Evolutionary conservation across 352 stramenopile genomes (phyloP).

Genomic region (Lagenidium sp.): DNA sequence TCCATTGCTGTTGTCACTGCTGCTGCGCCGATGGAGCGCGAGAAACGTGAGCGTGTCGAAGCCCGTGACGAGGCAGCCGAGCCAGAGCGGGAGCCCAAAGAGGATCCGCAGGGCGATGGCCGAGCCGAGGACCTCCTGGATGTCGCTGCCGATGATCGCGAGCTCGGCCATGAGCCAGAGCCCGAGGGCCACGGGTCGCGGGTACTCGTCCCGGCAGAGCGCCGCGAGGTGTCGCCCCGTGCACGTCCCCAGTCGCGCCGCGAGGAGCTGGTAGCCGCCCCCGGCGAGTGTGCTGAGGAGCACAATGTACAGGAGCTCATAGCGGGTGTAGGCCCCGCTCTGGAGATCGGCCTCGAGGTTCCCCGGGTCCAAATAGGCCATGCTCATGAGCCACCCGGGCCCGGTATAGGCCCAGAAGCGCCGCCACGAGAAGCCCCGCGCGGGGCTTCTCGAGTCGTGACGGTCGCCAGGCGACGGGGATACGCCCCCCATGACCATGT

Average conservation of each 20-base stretch:
- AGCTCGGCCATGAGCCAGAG: conserved; percentile 84
- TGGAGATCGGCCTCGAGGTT: conserved; percentile 92
- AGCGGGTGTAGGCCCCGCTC: conserved; percentile 74
- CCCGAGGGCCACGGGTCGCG: conserved; percentile 26
- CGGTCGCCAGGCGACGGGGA: neutral
- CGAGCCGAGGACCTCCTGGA: conserved; percentile 74
- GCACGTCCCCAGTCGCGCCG: conserved; percentile 77
- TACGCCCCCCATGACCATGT: too few relatives aligned
- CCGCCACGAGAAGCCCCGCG: conserved; percentile 32
- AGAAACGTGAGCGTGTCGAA: conserved; percentile 89
- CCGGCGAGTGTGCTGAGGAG: conserved; percentile 77
- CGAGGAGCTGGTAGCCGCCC: conserved; percentile 84
- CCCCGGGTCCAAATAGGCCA: conserved; percentile 88
- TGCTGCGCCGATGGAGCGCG: conserved; percentile 38
- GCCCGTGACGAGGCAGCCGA: conserved; percentile 54
- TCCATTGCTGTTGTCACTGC: conserved; percentile 11
- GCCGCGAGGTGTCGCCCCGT: conserved; percentile 78
- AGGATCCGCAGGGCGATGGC: conserved; percentile 79
- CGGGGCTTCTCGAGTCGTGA: too few relatives aligned
- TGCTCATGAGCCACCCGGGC: conserved; percentile 58
- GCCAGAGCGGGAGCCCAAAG: conserved; percentile 55
- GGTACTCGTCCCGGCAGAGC: conserved; percentile 64
- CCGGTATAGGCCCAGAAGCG: conserved; percentile 47
- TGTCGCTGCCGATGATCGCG: conserved; percentile 84
- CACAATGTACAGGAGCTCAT: conserved; percentile 81